These are phyloP conservation scores for Penicillium argentinense DNA, from an alignment of 495 filamentous ascomycete species.

Conservation along the genomic window DNA sequence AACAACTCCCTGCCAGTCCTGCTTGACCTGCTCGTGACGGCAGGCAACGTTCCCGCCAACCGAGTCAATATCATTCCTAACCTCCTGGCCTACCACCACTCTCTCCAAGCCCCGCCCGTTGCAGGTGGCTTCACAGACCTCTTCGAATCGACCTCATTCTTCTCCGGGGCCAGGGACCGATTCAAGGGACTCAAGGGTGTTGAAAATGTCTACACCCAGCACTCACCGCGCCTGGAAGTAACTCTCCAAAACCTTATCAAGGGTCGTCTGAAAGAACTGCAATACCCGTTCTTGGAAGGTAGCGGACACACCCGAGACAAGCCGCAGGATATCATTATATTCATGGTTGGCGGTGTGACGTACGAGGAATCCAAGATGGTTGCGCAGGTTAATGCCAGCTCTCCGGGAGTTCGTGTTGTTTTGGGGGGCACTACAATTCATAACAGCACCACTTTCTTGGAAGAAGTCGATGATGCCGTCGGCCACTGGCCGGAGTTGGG, in stretches of 20 bases:
- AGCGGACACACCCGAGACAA: conserved; percentile 83
- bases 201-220: conserved; percentile 98
- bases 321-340: conserved; percentile 93
- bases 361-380: conserved; percentile 97
- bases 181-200: conserved; percentile 96
- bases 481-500: conserved; percentile 75
- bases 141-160: conserved; percentile 89
- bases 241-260: conserved; percentile 92
- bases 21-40: conserved; percentile 78
- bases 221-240: conserved; percentile 82
- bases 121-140: conserved; percentile 80
- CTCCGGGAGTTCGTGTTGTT: conserved; percentile 84
- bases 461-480: conserved; percentile 81
- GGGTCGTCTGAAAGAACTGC: conserved; percentile 75
- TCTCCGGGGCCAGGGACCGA: conserved; percentile 81
- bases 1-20: conserved; percentile 77
- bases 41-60: conserved; percentile 69
- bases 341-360: conserved; percentile 88
- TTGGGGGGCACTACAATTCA: conserved; percentile 81
- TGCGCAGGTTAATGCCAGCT: conserved; percentile 85
- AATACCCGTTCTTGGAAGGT: conserved; percentile 91
- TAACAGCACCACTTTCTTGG: conserved; percentile 83
- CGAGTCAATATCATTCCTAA: conserved; percentile 73
- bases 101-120: conserved; percentile 69
- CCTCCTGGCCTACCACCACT: conserved; percentile 78